Conservation (phyloP, 139 green algal genomes). For the Eudorina sp. region DNA sequence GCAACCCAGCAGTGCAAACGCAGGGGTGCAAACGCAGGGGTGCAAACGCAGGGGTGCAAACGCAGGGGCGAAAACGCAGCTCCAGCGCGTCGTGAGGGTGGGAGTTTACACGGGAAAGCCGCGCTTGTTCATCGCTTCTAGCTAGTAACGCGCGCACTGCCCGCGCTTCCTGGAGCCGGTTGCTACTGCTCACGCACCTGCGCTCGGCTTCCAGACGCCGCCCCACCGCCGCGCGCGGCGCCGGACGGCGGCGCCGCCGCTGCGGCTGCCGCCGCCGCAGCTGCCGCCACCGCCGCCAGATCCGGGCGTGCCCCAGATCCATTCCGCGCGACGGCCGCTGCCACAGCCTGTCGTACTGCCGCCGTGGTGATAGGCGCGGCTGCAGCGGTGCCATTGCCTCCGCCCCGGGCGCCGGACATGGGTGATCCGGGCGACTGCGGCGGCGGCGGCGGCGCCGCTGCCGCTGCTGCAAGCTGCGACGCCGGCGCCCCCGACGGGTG, state of each 20-base stretch:
- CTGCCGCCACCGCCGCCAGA: background rate
- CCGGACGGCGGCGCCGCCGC: background rate
- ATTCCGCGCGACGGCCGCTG: background rate
- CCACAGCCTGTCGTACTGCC: background rate
- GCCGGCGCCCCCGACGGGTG: background rate
- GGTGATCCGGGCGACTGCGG: background rate
- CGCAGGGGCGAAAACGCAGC: too few relatives aligned
- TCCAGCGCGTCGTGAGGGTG: too few relatives aligned
- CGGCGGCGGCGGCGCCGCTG: background rate
- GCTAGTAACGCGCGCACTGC: too few relatives aligned
- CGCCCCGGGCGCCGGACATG: background rate
- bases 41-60: too few relatives aligned
- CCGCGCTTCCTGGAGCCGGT: too few relatives aligned
- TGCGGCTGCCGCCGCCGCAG: background rate
- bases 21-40: too few relatives aligned
- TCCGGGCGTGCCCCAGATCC: background rate
- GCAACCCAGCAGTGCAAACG: too few relatives aligned
- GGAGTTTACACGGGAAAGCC: too few relatives aligned
- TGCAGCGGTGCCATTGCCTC: background rate
- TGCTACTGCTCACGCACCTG: too few relatives aligned
- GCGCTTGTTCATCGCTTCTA: too few relatives aligned
- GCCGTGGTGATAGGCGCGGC: background rate
- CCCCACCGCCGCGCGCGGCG: background rate
- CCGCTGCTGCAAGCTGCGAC: background rate
- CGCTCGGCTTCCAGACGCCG: too few relatives aligned